These are phyloP conservation scores for Boeremia exigua DNA, from an alignment of 2,329 filamentous ascomycete genomes.

Conservation along the genomic window DNA sequence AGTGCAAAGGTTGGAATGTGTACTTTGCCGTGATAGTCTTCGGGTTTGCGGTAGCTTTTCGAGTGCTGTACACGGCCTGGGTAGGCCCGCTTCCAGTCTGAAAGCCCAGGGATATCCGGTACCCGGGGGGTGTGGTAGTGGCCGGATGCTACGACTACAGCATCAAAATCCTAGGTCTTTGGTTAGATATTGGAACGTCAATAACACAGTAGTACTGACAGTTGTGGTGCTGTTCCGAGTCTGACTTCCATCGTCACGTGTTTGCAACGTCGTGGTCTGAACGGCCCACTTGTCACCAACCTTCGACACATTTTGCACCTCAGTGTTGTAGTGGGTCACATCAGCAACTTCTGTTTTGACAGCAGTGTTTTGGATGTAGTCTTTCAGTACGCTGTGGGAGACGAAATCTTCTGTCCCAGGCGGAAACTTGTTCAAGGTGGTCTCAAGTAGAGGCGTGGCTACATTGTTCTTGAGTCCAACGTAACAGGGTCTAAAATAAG, in stretches of 20 bases:
- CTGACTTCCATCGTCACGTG: conserved; percentile 18
- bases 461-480: conserved; percentile 62
- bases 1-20: rapidly evolving
- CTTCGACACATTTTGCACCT: conserved; percentile 63
- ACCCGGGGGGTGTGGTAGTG: conserved; percentile 61
- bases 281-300: conserved; percentile 58
- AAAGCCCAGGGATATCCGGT: conserved; percentile 57
- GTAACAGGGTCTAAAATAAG: conserved; percentile 56
- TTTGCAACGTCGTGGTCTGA: conserved; percentile 53
- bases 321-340: conserved; percentile 62
- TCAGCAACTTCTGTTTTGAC: conserved; percentile 57
- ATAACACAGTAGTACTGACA: not conserved
- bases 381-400: conserved; percentile 61
- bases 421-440: conserved; percentile 62
- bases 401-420: conserved; percentile 65
- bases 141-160: conserved; percentile 60
- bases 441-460: conserved; percentile 57
- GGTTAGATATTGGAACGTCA: rapidly evolving
- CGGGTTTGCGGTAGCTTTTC: conserved; percentile 57
- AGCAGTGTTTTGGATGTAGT: conserved; percentile 68
- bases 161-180: conserved; percentile 52
- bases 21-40: conserved; percentile 61
- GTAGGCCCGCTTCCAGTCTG: conserved; percentile 54
- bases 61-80: conserved; percentile 58
- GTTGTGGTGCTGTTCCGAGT: conserved; percentile 3